These are phyloP conservation scores for Trapa bicornis DNA, from an alignment of 345 rosid genomes.

Conservation along the genomic window DNA sequence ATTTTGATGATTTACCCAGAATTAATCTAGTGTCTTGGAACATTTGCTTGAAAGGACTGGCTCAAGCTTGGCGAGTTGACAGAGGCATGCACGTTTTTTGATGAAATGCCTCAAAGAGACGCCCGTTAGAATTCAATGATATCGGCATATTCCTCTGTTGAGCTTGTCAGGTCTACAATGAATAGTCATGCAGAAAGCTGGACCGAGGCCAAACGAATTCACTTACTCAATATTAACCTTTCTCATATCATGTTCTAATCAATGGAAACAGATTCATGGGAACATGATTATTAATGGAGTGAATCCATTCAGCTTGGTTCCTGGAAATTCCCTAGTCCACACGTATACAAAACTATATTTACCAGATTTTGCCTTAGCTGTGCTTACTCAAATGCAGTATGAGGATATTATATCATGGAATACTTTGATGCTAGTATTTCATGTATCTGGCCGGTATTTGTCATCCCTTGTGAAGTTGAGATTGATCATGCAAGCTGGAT, in stretches of 20 bases:
- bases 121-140: slow-evolving; percentile 68
- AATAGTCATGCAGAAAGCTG: slow-evolving; percentile 37
- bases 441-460: slow-evolving; percentile 30
- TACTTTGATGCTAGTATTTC: slow-evolving; percentile 39
- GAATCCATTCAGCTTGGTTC: slow-evolving; percentile 31
- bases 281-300: slow-evolving; percentile 34
- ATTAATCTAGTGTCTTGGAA: slow-evolving; percentile 61
- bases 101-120: slow-evolving; percentile 55
- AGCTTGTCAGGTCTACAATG: slow-evolving; percentile 22
- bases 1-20: slow-evolving; percentile 31
- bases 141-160: slow-evolving; percentile 34
- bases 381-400: slow-evolving; percentile 40
- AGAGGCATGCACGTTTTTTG: slow-evolving; percentile 34
- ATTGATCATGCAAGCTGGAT: slow-evolving; percentile 34
- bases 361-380: slow-evolving; percentile 31
- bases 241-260: slow-evolving; percentile 25
- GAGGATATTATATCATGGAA: slow-evolving; percentile 64
- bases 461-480: slow-evolving; percentile 34
- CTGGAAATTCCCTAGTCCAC: slow-evolving; percentile 57
- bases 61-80: slow-evolving; percentile 13
- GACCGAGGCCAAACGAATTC: slow-evolving; percentile 35
- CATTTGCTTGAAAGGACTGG: slow-evolving; percentile 37
- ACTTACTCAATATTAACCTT: slow-evolving; percentile 50
- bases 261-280: slow-evolving; percentile 53
- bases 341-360: slow-evolving; percentile 54